Evolutionary conservation across 108 stramenopile genomes (phyloP).

Genomic region (Pseudonitzschia delicatissima): DNA sequence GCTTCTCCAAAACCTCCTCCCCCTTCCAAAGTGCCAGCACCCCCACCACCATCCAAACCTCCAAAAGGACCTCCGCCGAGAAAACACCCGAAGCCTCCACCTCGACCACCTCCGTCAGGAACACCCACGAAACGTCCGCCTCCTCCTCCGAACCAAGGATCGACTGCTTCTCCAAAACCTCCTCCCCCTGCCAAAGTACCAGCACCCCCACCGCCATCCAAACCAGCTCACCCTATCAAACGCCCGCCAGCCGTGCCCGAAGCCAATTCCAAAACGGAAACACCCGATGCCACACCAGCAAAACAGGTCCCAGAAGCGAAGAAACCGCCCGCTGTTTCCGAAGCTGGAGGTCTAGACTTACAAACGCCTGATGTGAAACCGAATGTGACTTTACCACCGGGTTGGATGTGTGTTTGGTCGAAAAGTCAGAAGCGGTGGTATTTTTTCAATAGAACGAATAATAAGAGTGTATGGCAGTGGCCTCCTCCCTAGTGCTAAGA

Average conservation of each 20-base stretch:
- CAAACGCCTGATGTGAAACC: slow-evolving; percentile 64
- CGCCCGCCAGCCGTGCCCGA: slow-evolving; percentile 13
- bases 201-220: slow-evolving; percentile 18
- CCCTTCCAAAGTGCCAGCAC: neutral
- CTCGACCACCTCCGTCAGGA: slow-evolving; percentile 1
- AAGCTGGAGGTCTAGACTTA: slow-evolving; percentile 36
- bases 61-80: neutral
- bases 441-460: slow-evolving; percentile 70
- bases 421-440: slow-evolving; percentile 82
- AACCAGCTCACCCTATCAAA: slow-evolving; percentile 7
- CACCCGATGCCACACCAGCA: too few relatives aligned
- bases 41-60: slow-evolving; percentile 8
- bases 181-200: slow-evolving; percentile 14
- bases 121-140: slow-evolving; percentile 23
- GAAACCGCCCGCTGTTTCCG: neutral
- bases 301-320: neutral
- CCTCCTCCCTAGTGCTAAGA: slow-evolving; percentile 47
- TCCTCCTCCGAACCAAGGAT: slow-evolving; percentile 11
- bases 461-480: slow-evolving; percentile 76
- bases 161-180: slow-evolving; percentile 5
- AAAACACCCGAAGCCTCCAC: neutral
- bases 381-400: slow-evolving; percentile 58
- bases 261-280: too few relatives aligned
- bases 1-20: slow-evolving; percentile 19
- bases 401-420: slow-evolving; percentile 79